Conservation (phyloP, 805 yeast genomes). For the Maudiozyma bulderi region DNA sequence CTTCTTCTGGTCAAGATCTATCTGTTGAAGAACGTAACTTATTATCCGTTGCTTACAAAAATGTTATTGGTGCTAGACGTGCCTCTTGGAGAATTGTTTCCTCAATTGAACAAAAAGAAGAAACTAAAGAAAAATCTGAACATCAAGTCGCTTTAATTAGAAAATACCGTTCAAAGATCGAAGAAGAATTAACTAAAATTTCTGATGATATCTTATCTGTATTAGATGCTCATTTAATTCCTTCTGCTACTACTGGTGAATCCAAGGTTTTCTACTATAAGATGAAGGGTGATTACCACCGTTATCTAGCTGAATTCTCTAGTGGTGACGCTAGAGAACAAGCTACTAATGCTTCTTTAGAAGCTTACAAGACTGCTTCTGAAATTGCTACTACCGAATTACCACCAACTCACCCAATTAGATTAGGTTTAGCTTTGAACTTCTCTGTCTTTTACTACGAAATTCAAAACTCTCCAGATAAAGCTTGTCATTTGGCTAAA, state of each 20-base stretch:
- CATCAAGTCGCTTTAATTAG: slow-evolving; percentile 82
- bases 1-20: slow-evolving; percentile 89
- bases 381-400: slow-evolving; percentile 94
- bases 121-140: slow-evolving; percentile 80
- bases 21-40: slow-evolving; percentile 97
- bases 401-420: slow-evolving; percentile 97
- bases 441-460: slow-evolving; percentile 97
- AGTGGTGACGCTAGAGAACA: slow-evolving; percentile 82
- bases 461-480: slow-evolving; percentile 95
- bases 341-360: slow-evolving; percentile 86
- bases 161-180: slow-evolving; percentile 91
- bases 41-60: slow-evolving; percentile 94
- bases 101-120: slow-evolving; percentile 96
- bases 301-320: slow-evolving; percentile 96
- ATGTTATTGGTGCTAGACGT: slow-evolving; percentile 97
- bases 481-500: slow-evolving; percentile 97
- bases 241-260: slow-evolving; percentile 93
- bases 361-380: slow-evolving; percentile 90
- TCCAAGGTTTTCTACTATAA: slow-evolving; percentile 96
- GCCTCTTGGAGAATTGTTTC: slow-evolving; percentile 99
- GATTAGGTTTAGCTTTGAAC: slow-evolving; percentile 95
- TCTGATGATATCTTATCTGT: slow-evolving; percentile 90
- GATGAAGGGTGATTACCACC: slow-evolving; percentile 99
- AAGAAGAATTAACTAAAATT: slow-evolving; percentile 81
- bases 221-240: slow-evolving; percentile 80